A percentile compares a stretch with the other conserved stretches of the same genome.
Evolutionary conservation across 495 filamentous ascomycete genomes (phyloP).

Genomic region (Xylaria curta): DNA sequence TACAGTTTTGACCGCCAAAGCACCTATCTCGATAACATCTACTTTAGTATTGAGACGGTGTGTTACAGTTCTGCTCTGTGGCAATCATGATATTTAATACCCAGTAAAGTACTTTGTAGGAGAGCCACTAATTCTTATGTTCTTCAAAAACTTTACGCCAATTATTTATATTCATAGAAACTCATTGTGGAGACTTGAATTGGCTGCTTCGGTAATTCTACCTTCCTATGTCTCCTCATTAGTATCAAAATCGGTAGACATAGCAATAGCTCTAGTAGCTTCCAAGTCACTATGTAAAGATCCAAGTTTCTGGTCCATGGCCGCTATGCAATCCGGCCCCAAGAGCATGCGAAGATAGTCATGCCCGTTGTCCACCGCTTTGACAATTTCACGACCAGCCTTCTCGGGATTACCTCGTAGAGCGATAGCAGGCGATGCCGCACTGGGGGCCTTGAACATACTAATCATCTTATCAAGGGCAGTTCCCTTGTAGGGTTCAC

Average conservation of each 20-base stretch:
- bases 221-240: not conserved
- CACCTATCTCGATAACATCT: no score
- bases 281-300: conserved; percentile 13
- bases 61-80: not conserved
- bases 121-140: no score
- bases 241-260: conserved; percentile 15
- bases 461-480: conserved; percentile 25
- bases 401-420: conserved; percentile 48
- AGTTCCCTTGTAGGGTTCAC: conserved; percentile 28
- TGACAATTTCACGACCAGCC: conserved; percentile 48
- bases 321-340: conserved; percentile 13
- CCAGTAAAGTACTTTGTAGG: not conserved
- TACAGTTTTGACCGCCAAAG: no score
- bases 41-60: no score
- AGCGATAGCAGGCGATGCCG: not conserved
- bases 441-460: not conserved
- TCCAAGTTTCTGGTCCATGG: conserved; percentile 15
- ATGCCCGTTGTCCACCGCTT: conserved; percentile 32
- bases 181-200: not conserved
- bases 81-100: not conserved
- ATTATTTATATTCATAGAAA: not conserved
- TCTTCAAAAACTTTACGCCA: not conserved
- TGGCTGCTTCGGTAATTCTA: not conserved
- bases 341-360: conserved; percentile 26
- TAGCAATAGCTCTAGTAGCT: conserved; percentile 13